Evolutionary conservation across 1,284 basidiomycete species (phyloP), one percentile per base, ranked within the genome.

Genomic region (Cerrena zonata): DNA sequence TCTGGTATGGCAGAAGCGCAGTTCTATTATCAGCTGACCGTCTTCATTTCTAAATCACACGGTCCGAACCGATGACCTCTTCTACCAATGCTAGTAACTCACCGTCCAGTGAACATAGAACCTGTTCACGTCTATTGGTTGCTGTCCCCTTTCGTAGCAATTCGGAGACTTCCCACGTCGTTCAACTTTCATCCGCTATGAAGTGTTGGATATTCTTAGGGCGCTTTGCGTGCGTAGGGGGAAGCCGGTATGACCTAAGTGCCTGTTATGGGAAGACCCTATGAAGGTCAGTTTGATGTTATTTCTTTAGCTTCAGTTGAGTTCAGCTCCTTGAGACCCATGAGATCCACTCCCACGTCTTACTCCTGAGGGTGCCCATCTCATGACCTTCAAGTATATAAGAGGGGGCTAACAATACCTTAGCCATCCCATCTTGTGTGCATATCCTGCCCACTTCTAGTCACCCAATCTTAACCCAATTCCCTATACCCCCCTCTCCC

Each of bases 11-110:
- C 37, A 47, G 34, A 36, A 47, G 21, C 27, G 23, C 46, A 25
- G 15, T 23, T 15, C 15, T 18, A 24, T 15, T n/a, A 49, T 50
- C 49, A 50, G 42, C 49, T 50, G 49, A 50, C 36, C 43, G n/a
- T 38, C n/a, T 30, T 27, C 23, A 49, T 27, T n/a, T 15, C 24
- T 11, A 4, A 25, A 18, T 50, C 49, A 50, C 49, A 50, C 49
- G 49, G 49, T 50, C 44, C 44, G 30, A 27, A 45, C 49, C 49
- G 49, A 50, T 25, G 18, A 26, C 13, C 41, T 22, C 23, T 30
- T 15, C 30, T 34, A 7, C 30, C 30, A 34, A 15, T n/a, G n/a
- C n/a, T n/a, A n/a, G n/a, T n/a, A n/a, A n/a, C n/a, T n/a, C n/a
- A n/a, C n/a, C n/a, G n/a, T n/a, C n/a, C n/a, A n/a, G n/a, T n/a